Conservation (phyloP, 345 rosid genomes). For the Garcia nutans region DNA sequence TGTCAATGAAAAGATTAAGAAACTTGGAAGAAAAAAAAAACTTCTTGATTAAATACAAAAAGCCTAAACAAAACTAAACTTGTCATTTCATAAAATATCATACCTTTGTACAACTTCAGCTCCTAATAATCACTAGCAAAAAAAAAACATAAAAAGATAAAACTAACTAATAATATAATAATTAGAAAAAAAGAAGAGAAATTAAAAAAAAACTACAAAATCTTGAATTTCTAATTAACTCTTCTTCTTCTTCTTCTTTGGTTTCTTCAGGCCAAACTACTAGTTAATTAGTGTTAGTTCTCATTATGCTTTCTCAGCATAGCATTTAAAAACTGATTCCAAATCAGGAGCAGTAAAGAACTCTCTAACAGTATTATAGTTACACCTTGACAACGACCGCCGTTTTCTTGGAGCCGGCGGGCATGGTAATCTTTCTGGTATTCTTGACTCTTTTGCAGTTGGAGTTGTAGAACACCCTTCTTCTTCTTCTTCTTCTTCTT, state of each 20-base stretch:
- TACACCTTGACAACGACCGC: slow-evolving; percentile 55
- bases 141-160: slow-evolving; percentile 15
- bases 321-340: slow-evolving; percentile 75
- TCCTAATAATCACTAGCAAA: slow-evolving; percentile 21
- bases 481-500: slow-evolving; percentile 32
- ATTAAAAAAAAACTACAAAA: slow-evolving; percentile 10
- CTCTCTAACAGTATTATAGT: slow-evolving; percentile 54
- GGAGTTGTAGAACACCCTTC: slow-evolving; percentile 69
- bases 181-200: background rate
- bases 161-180: background rate
- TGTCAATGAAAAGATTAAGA: too few species aligned
- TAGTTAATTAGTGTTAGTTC: background rate
- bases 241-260: background rate
- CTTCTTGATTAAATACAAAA: background rate
- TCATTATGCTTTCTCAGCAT: slow-evolving; percentile 54
- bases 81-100: slow-evolving; percentile 36
- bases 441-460: slow-evolving; percentile 69
- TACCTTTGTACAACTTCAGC: slow-evolving; percentile 43
- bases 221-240: slow-evolving; percentile 3
- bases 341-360: slow-evolving; percentile 77
- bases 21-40: background rate
- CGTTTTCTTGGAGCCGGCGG: slow-evolving; percentile 87
- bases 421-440: slow-evolving; percentile 64
- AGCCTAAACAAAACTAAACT: slow-evolving; percentile 17
- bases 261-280: slow-evolving; percentile 1